A percentile compares a stretch with the other conserved stretches of the same genome.
These are phyloP conservation scores for Blastocystis sp. DNA, from an alignment of 352 stramenopile species.

Conservation along the genomic window DNA sequence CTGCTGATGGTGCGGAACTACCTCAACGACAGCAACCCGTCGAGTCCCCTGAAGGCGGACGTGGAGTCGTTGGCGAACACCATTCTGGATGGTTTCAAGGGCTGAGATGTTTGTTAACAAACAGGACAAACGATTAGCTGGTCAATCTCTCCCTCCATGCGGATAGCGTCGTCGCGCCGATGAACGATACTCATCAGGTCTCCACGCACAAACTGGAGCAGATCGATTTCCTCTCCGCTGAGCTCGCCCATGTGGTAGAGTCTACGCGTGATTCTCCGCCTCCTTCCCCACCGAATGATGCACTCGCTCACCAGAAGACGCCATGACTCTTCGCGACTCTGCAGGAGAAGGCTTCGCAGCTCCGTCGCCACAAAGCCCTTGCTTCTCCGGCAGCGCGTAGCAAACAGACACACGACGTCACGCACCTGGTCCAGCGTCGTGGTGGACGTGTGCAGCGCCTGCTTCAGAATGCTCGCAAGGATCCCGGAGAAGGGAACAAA, in stretches of 20 bases:
- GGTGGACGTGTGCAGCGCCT: background rate
- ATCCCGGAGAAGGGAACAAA: background rate
- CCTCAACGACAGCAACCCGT: background rate
- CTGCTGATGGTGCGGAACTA: background rate
- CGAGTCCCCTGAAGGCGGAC: background rate
- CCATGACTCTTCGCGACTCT: background rate
- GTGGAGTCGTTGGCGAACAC: background rate
- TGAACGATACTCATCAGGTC: background rate
- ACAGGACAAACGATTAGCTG: background rate
- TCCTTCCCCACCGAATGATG: background rate
- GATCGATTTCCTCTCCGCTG: background rate
- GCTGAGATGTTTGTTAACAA: constrained; percentile 36
- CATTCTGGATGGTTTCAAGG: background rate
- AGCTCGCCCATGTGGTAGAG: background rate
- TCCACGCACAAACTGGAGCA: background rate
- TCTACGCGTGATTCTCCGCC: background rate
- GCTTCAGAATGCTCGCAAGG: background rate
- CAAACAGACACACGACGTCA: background rate
- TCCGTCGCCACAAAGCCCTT: background rate
- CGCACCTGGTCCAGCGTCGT: background rate
- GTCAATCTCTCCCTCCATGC: background rate
- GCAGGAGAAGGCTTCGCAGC: background rate
- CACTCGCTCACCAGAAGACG: background rate
- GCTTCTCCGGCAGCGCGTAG: background rate
- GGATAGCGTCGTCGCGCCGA: background rate